Conservation (phyloP, 257 asterid genomes). For the Nemophila menziesii region DNA sequence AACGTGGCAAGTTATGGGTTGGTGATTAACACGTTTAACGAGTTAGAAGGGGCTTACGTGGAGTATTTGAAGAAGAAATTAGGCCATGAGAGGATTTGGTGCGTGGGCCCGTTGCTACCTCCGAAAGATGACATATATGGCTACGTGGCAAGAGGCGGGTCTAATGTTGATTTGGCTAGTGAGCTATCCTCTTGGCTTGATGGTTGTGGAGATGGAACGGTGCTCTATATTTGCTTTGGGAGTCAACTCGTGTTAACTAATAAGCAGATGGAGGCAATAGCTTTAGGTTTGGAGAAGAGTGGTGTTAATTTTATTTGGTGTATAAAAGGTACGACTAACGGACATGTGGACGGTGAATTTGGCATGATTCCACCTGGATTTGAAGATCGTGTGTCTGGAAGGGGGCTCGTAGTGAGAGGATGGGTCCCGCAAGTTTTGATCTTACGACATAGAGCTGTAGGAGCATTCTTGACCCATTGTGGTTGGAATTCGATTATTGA, state of each 20-base stretch:
- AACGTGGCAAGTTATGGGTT: constrained; percentile 34
- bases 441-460: constrained; percentile 32
- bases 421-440: constrained; percentile 76
- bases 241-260: constrained; percentile 60
- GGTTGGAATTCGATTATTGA: constrained; percentile 74
- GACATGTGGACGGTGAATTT: constrained; percentile 33
- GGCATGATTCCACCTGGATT: constrained; percentile 52
- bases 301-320: constrained; percentile 38
- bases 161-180: constrained; percentile 16
- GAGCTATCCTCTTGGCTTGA: constrained; percentile 47
- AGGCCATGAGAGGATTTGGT: constrained; percentile 49
- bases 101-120: constrained; percentile 57
- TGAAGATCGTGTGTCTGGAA: constrained; percentile 45
- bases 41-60: constrained; percentile 31
- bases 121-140: constrained; percentile 9
- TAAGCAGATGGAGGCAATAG: constrained; percentile 39
- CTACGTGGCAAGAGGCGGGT: constrained; percentile 36
- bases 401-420: constrained; percentile 51
- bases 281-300: constrained; percentile 43
- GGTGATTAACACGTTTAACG: constrained; percentile 42
- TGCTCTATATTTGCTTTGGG: constrained; percentile 63
- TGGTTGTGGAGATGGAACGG: constrained; percentile 27
- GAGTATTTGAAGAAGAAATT: constrained; percentile 21
- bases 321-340: constrained; percentile 41
- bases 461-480: constrained; percentile 47